Base-by-base conservation (phyloP, 257 asterid species). In the Solanum habrochaites region DNA sequence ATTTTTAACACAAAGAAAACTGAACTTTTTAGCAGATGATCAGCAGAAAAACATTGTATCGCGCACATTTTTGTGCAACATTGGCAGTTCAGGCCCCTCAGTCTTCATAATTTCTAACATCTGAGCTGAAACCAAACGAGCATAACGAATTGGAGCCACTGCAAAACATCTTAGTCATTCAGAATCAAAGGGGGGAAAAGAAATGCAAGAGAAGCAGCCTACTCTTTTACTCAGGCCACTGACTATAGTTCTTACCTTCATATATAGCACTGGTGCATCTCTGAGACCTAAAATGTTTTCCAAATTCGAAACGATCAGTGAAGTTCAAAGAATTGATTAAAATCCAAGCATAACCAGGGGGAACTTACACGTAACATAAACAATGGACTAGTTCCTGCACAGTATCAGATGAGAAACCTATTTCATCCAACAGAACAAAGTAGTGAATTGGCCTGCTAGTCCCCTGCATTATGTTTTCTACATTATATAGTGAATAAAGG, bases 111-210 rank as follows among this genome's bases (percentile, higher is more conserved):
- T 49, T 72, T 88, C 87, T 23, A 81, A 73, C 81, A 92, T 92
- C 86, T 88, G 89, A 2, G 90, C 89, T 25, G 94, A 92, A 70
- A 89, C 91, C 88, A 92, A 86, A 80, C 89, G 84, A 40, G 91
- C 94, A 72, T 91, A 92, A n/a, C 93, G 91, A 71, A 90, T 82
- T 6, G 94, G 94, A 40, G 94, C 92, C 31, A 91, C 94, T 91
- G 93, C 88, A 87, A 20, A 62, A 74, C 82, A 23, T 74, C 56
- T 40, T 23, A 25, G 40, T 77, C 39, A 43, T 77, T 77, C 83
- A 25, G 39, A 77, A 77, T 45, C 64, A 43, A 25, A 9, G 14
- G 23, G 0, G 23, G 62, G 23, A 11, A 74, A 39, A 74, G 3
- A 12, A 56, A 31, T 31, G 37, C 45, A 8, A 35, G 45, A 78